These are phyloP conservation scores for Xylaria sp. DNA, from an alignment of 2,329 filamentous ascomycete species.

Conservation along the genomic window DNA sequence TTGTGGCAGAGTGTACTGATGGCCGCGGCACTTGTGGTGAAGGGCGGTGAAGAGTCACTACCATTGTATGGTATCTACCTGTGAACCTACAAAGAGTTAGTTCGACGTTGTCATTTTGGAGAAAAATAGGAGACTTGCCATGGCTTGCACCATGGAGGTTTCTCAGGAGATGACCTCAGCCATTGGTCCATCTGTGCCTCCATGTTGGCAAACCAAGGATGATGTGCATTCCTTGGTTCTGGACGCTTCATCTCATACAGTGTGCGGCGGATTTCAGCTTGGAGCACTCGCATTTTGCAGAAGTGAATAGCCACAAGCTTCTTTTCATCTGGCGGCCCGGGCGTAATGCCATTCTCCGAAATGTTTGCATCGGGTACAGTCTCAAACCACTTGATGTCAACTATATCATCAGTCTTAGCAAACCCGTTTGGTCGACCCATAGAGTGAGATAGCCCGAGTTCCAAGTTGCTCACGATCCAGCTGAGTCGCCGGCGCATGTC, in stretches of 20 bases:
- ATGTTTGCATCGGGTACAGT: conserved; percentile 86
- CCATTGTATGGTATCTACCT: conserved; percentile 83
- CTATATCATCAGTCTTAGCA: conserved; percentile 81
- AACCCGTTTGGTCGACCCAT: conserved; percentile 90
- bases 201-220: conserved; percentile 90
- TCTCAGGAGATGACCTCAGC: conserved; percentile 79
- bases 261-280: conserved; percentile 86
- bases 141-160: conserved; percentile 76
- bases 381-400: conserved; percentile 88
- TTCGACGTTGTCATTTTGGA: not conserved
- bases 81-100: conserved; percentile 62
- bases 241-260: conserved; percentile 86
- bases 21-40: conserved; percentile 93
- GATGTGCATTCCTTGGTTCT: conserved; percentile 79
- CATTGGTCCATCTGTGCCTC: conserved; percentile 81
- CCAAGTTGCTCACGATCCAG: conserved; percentile 90
- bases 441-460: conserved; percentile 86
- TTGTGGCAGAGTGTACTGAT: conserved; percentile 78
- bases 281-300: conserved; percentile 87
- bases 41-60: conserved; percentile 87
- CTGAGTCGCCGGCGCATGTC: conserved; percentile 90
- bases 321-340: conserved; percentile 78
- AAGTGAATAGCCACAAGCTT: conserved; percentile 94
- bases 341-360: conserved; percentile 77
- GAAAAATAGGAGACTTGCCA: conserved; percentile 69